phyloP scores from a whole-genome alignment of 768 basidiomycete genomes.

The Lentinula lateritia region DNA sequence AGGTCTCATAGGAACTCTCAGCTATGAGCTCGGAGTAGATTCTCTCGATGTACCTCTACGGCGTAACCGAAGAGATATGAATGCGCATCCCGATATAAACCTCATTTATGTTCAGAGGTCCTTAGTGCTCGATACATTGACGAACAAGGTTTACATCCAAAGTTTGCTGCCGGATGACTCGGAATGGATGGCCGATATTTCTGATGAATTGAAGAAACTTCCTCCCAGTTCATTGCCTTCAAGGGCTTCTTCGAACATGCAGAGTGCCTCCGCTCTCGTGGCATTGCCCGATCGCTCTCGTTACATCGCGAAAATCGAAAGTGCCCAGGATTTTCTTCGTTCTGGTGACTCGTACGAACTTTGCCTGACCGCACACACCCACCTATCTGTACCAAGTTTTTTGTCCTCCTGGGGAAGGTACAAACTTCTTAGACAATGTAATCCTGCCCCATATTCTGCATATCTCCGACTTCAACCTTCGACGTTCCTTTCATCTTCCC shows the following conservation, averaged over 20 bases:
- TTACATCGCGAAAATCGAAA: conserved; percentile 66
- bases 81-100: conserved; percentile 64
- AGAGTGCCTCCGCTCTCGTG: conserved; percentile 17
- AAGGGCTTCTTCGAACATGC: neutral
- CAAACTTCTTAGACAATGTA: conserved; percentile 61
- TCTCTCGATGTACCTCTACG: conserved; percentile 42
- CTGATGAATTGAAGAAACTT: conserved; percentile 21
- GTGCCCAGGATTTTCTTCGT: conserved; percentile 69
- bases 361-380: conserved; percentile 77
- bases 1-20: conserved; percentile 71
- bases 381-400: conserved; percentile 40
- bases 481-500: conserved; percentile 80
- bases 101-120: conserved; percentile 76
- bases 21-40: conserved; percentile 73
- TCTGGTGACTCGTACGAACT: conserved; percentile 92
- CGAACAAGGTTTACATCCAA: conserved; percentile 53
- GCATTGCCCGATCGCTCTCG: conserved; percentile 48
- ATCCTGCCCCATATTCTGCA: conserved; percentile 87
- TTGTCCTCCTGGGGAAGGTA: conserved; percentile 70
- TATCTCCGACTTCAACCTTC: conserved; percentile 76
- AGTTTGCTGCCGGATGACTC: conserved; percentile 55
- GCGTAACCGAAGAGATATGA: conserved; percentile 15
- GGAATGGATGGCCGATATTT: conserved; percentile 52
- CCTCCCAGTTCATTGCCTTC: conserved; percentile 2
- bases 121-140: conserved; percentile 56